A percentile compares a stretch with the other conserved stretches of the same genome.
These are phyloP conservation scores for Saturnispora besseyi DNA, from an alignment of 805 yeast species.

Conservation along the genomic window DNA sequence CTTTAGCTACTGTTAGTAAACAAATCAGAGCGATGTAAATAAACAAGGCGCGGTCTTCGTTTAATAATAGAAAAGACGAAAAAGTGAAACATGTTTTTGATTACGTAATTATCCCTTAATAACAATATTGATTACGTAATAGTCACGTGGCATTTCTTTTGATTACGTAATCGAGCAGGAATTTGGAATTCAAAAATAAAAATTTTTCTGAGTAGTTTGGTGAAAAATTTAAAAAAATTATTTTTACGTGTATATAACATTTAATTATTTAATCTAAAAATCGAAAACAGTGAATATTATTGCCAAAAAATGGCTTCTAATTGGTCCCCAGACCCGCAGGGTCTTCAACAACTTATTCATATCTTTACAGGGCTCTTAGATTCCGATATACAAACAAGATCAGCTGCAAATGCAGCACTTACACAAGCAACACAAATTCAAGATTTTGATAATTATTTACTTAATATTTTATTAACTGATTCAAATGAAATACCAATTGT, in stretches of 20 bases:
- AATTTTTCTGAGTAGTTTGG: neutral
- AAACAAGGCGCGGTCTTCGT: too few relatives aligned
- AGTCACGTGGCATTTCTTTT: neutral
- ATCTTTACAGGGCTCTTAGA: slow-evolving; percentile 70
- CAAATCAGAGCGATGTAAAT: too few relatives aligned
- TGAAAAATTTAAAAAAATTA: neutral
- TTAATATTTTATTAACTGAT: slow-evolving; percentile 49
- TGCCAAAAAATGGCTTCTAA: neutral
- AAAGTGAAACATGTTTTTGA: neutral
- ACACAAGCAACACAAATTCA: slow-evolving; percentile 60
- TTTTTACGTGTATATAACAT: neutral
- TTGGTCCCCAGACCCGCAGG: slow-evolving; percentile 63
- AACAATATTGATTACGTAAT: neutral
- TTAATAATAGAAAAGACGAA: too few relatives aligned
- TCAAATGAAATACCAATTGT: slow-evolving; percentile 42
- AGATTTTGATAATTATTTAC: slow-evolving; percentile 73
- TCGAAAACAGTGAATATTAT: neutral
- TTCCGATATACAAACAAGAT: slow-evolving; percentile 43
- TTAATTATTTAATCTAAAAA: neutral
- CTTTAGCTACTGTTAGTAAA: too few relatives aligned
- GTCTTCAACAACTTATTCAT: slow-evolving; percentile 53
- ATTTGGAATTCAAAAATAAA: too few relatives aligned
- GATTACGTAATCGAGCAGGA: neutral
- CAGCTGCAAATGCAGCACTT: slow-evolving; percentile 64
- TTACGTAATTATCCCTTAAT: neutral